phyloP scores from a whole-genome alignment of 2,329 filamentous ascomycete species.

The Lecanoromycetidae sp. region DNA sequence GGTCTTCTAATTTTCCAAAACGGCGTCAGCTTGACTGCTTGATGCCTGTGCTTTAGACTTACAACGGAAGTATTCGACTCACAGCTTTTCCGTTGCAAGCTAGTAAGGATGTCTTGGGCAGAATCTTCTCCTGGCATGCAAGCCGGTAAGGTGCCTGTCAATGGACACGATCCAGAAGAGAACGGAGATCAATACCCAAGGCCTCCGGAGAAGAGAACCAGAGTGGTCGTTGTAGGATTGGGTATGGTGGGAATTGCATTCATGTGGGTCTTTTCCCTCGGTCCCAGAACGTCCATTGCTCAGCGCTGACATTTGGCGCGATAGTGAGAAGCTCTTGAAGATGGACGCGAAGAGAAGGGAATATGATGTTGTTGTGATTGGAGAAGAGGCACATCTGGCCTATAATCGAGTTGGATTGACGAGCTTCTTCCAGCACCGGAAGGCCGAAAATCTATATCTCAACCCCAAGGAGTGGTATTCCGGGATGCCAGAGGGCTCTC shows the following conservation, averaged over 20 bases:
- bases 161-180: slow-evolving; percentile 18
- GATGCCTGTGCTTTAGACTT: not conserved
- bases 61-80: not conserved
- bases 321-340: slow-evolving; percentile 78
- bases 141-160: slow-evolving; percentile 19
- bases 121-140: slow-evolving; percentile 23
- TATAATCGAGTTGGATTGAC: slow-evolving; percentile 87
- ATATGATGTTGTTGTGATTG: slow-evolving; percentile 74
- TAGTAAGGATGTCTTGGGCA: slow-evolving; percentile 19
- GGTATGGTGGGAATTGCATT: slow-evolving; percentile 88
- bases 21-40: not conserved
- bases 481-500: slow-evolving; percentile 51
- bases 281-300: not conserved
- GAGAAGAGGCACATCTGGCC: slow-evolving; percentile 75
- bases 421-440: slow-evolving; percentile 75
- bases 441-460: slow-evolving; percentile 77
- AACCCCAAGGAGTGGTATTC: slow-evolving; percentile 75
- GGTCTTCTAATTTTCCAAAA: not conserved
- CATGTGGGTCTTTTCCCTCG: slow-evolving; percentile 48
- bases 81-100: not conserved
- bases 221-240: slow-evolving; percentile 70
- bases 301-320: not conserved
- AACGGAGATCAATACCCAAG: slow-evolving; percentile 13
- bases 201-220: slow-evolving; percentile 40
- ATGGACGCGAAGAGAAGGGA: slow-evolving; percentile 62